Base-by-base conservation (phyloP, 1,139 yeast species). In the Magnusiomyces suaveolens region DNA sequence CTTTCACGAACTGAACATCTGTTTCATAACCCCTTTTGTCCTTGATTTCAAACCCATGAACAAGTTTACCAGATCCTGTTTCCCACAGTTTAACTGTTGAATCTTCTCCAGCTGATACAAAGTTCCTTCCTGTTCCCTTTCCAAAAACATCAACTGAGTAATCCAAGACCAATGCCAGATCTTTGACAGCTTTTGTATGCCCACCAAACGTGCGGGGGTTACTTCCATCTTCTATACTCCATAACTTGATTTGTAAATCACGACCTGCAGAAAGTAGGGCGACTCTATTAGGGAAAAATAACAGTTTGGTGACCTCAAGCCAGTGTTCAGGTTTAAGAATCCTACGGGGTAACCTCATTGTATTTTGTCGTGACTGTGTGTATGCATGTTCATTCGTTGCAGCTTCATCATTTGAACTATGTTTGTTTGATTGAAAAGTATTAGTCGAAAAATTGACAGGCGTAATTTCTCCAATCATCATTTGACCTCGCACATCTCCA, bases 11-110 rank as follows among this genome's bases (percentile, higher is more conserved):
- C 23, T 26, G 21, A 32, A 46, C 48, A 16, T 16, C 24, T 8
- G 38, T 12, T 3, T 46, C 38, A 10, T n/a, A 18, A 16, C 38
- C 23, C 36, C 23, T 32, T 21, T 26, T 24, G 29, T 32, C 24
- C 14, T 16, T 16, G 23, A 46, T 18, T 12, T 32, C 54, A 52
- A 81, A 73, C 2, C 69, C 66, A 58, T 75, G 68, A 8, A 83
- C 64, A 1, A 68, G 64, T 21, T 64, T 55, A 0, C 82, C 87
- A 1, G 77, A 64, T 0, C 86, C 83, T 63, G 86, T 78, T 61
- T 86, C 92, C 89, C 88, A 85, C 44, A 86, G 62, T 48, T 70
- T 72, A 1, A 82, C 71, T 0, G 77, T 64, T 0, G 86, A 85
- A 62, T 82, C 85, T 3, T 26, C 32, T 1, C 61, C 51, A 50